phyloP scores from a whole-genome alignment of 352 stramenopile genomes.

The Thraustochytrium sp. region DNA sequence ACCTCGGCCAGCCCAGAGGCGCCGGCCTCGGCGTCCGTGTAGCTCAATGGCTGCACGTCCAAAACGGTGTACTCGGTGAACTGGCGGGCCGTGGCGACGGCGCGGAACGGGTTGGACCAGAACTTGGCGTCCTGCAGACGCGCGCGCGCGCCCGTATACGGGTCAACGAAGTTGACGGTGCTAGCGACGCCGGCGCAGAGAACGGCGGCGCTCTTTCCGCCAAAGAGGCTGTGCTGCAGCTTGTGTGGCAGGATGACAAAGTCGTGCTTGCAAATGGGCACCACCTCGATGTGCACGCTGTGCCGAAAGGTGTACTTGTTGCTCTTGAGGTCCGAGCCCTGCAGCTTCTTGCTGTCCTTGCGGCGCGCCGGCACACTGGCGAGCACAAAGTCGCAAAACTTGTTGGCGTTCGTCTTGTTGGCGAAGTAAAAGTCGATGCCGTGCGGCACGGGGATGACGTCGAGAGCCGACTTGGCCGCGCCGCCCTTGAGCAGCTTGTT shows the following conservation, averaged over 20 bases:
- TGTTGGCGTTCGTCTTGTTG: slow-evolving; percentile 88
- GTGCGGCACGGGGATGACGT: slow-evolving; percentile 93
- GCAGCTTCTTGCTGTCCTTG: slow-evolving; percentile 71
- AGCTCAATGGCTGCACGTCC: slow-evolving; percentile 62
- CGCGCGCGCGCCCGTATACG: slow-evolving; percentile 88
- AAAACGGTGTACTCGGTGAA: slow-evolving; percentile 74
- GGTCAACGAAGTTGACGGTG: slow-evolving; percentile 95
- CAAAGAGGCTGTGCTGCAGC: slow-evolving; percentile 76
- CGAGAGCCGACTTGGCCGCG: slow-evolving; percentile 89
- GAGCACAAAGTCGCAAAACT: slow-evolving; percentile 96
- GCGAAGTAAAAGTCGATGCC: slow-evolving; percentile 99
- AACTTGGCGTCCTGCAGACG: slow-evolving; percentile 81
- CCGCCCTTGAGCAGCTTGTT: slow-evolving; percentile 98
- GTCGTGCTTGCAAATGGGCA: slow-evolving; percentile 95
- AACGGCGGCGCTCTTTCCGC: slow-evolving; percentile 87
- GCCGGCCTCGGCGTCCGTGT: not conserved
- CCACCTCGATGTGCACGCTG: slow-evolving; percentile 94
- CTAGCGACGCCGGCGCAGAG: slow-evolving; percentile 85
- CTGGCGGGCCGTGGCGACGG: slow-evolving; percentile 82
- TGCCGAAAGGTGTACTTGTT: slow-evolving; percentile 99
- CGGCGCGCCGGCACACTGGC: slow-evolving; percentile 86
- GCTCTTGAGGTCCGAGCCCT: slow-evolving; percentile 95
- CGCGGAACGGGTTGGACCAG: slow-evolving; percentile 86
- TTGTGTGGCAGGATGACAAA: slow-evolving; percentile 72
- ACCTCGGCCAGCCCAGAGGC: slow-evolving; percentile 58